Base-by-base conservation (phyloP, 768 basidiomycete species). In the Leucosporidium yakuticum region DNA sequence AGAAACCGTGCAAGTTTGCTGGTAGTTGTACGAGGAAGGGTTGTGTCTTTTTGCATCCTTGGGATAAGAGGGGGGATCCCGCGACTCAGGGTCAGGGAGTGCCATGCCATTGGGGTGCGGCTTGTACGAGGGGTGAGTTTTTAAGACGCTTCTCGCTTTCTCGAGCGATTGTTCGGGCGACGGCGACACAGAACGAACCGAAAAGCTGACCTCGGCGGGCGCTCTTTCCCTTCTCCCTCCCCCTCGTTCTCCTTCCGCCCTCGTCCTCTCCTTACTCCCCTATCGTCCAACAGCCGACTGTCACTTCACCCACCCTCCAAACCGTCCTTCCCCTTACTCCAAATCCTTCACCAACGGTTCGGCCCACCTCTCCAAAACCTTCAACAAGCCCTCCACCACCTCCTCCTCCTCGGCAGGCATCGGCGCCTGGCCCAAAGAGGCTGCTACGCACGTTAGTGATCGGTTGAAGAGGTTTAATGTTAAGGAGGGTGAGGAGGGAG, bases 221-320 rank as follows among this genome's bases (percentile, higher is more conserved):
- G 6, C 25, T 51, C 25, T 27, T 21, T 51, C 14, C 12, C 14
- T 51, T 27, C 21, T 23, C 12, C 32, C 14, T 14, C 12, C 19
- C 8, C 20, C 17, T 34, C 14, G 0, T 23, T 23, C 11, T 17
- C 23, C 57, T 39, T 31, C 34, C 57, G 34, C 32, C 17, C 23
- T 14, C 12, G 36, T 20, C 6, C 44, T 39, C 53, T 7, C 15
- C n/a, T 1, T n/a, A n/a, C n/a, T n/a, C n/a, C n/a, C n/a, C n/a
- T n/a, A n/a, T n/a, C n/a, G n/a, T n/a, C n/a, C 5, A 44, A 44
- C 66, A 81, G 85, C 86, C 44, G 83, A 86, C 70, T 98, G 95
- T 78, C 79, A 86, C n/a, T 99, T 88, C 83, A 86, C 89, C 70
- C 95, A 99, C 77, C 95, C 95, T 0, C 86, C 89, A 2, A 57